phyloP scores from a whole-genome alignment of 192 early-diverging fungal species.

The Diversispora epigaea region DNA sequence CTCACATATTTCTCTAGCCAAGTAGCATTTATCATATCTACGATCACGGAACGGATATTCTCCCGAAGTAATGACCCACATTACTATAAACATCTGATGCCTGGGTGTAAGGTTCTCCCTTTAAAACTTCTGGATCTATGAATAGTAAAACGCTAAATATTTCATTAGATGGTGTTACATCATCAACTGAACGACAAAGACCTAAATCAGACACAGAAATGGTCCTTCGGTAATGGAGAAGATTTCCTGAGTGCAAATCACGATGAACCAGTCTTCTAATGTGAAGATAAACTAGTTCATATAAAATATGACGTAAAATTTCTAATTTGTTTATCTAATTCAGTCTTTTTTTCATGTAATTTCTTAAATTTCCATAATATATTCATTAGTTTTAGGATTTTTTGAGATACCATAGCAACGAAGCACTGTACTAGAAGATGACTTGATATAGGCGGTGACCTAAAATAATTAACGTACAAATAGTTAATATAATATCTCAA shows the following conservation, averaged over 20 bases:
- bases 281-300: constrained; percentile 30
- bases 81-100: neutral
- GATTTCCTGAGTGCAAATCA: constrained; percentile 45
- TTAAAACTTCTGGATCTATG: neutral
- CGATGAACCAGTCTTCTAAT: constrained; percentile 43
- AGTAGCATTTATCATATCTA: constrained; percentile 22
- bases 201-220: neutral
- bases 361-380: constrained; percentile 36
- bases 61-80: constrained; percentile 28
- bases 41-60: constrained; percentile 37
- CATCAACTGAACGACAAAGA: neutral
- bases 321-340: neutral
- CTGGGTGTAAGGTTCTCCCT: neutral
- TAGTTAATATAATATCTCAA: too few relatives aligned
- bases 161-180: neutral
- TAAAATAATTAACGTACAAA: neutral
- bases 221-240: neutral
- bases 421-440: neutral
- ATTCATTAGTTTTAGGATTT: neutral
- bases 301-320: neutral
- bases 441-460: neutral
- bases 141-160: neutral
- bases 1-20: constrained; percentile 32
- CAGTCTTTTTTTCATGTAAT: constrained; percentile 35
- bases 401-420: constrained; percentile 6